Conservation (phyloP, 495 filamentous ascomycete species). For the Xylaria telfairii region DNA sequence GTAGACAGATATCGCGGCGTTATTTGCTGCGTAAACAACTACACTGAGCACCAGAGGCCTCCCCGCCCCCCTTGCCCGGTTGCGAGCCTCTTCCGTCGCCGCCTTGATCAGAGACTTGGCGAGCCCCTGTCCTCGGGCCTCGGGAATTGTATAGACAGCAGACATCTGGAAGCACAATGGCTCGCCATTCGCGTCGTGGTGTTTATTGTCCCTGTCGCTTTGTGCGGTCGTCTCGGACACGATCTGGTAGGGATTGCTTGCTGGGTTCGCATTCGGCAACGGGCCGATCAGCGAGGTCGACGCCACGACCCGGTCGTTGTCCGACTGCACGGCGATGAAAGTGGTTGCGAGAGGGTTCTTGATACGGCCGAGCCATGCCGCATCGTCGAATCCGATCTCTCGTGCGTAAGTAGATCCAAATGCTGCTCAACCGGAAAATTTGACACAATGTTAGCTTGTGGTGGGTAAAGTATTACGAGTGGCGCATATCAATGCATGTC, state of each 20-base stretch:
- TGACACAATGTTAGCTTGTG: slow-evolving; percentile 1
- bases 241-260: slow-evolving; percentile 33
- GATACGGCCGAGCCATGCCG: slow-evolving; percentile 52
- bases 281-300: slow-evolving; percentile 37
- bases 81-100: slow-evolving; percentile 36
- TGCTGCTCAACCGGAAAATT: slow-evolving; percentile 26
- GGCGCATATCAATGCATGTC: background rate
- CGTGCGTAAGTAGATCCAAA: slow-evolving; percentile 57
- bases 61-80: slow-evolving; percentile 36
- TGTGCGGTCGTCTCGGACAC: slow-evolving; percentile 15
- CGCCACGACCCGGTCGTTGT: slow-evolving; percentile 31
- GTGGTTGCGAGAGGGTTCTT: slow-evolving; percentile 51
- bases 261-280: slow-evolving; percentile 31
- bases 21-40: slow-evolving; percentile 48
- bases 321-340: slow-evolving; percentile 46
- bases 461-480: background rate
- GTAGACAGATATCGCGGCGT: slow-evolving; percentile 50
- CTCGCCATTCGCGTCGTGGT: slow-evolving; percentile 19
- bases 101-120: slow-evolving; percentile 49
- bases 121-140: slow-evolving; percentile 50
- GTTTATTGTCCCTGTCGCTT: slow-evolving; percentile 27
- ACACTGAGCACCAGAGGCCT: slow-evolving; percentile 38
- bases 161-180: slow-evolving; percentile 40
- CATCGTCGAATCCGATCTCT: slow-evolving; percentile 49
- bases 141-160: slow-evolving; percentile 55